These are phyloP conservation scores for Mycena amicta DNA, from an alignment of 768 basidiomycete species.

Conservation along the genomic window DNA sequence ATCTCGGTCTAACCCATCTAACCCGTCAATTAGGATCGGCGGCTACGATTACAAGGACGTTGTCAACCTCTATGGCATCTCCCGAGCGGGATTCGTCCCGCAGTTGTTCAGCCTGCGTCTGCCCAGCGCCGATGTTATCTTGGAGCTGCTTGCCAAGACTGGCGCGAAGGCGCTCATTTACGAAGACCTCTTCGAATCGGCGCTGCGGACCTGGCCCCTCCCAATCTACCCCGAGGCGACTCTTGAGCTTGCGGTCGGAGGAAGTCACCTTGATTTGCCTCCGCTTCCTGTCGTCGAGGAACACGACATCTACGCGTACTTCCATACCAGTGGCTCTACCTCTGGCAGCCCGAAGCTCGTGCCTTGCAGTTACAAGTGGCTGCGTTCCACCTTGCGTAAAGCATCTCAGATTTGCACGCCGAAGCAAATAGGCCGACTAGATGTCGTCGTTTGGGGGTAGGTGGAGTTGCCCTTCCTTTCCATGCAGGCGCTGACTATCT, in stretches of 20 bases:
- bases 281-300: constrained; percentile 26
- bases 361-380: constrained; percentile 68
- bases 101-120: constrained; percentile 80
- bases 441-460: constrained; percentile 76
- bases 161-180: constrained; percentile 65
- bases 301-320: constrained; percentile 62
- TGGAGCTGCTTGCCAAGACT: constrained; percentile 67
- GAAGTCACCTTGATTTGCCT: constrained; percentile 44
- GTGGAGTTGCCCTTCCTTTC: constrained; percentile 32
- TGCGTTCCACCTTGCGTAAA: constrained; percentile 63
- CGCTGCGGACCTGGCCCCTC: constrained; percentile 49
- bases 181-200: constrained; percentile 56
- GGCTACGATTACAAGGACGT: constrained; percentile 75
- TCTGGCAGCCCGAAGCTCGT: constrained; percentile 85
- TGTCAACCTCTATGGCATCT: constrained; percentile 73
- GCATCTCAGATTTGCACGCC: constrained; percentile 55
- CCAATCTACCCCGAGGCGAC: constrained; percentile 49
- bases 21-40: constrained; percentile 57
- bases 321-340: constrained; percentile 82
- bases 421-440: constrained; percentile 52
- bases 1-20: not conserved
- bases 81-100: constrained; percentile 76
- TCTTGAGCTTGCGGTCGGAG: constrained; percentile 40
- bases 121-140: constrained; percentile 70
- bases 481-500: constrained; percentile 34